A percentile compares a stretch with the other conserved stretches of the same genome.
These are phyloP conservation scores for Entamoeba nuttalli DNA, from an alignment of 208 protist species.

Conservation along the genomic window DNA sequence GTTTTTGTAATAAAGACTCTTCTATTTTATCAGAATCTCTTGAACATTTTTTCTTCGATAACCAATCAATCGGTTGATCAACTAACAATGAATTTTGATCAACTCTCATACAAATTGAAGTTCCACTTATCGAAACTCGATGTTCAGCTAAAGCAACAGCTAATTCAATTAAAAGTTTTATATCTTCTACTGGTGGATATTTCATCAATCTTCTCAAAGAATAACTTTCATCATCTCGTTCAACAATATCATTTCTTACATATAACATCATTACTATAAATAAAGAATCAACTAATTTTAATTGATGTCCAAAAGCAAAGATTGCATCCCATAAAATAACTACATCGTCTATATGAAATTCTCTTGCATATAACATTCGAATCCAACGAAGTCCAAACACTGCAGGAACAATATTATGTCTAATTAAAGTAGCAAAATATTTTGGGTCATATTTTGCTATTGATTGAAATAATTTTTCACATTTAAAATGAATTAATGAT, in stretches of 20 bases:
- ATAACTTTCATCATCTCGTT: neutral
- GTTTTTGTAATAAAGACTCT: too few species aligned
- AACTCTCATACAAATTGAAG: too few species aligned
- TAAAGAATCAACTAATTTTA: neutral
- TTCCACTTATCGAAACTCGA: too few species aligned
- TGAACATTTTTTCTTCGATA: too few species aligned
- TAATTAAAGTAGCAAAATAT: neutral
- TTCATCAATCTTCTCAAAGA: neutral
- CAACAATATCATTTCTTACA: neutral
- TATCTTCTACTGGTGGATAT: neutral
- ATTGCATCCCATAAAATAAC: neutral
- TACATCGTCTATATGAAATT: neutral
- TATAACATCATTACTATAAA: neutral
- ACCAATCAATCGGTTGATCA: too few species aligned
- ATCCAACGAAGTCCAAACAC: neutral
- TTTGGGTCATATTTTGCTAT: neutral
- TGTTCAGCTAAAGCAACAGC: too few species aligned
- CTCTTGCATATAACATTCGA: neutral
- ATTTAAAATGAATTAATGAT: neutral
- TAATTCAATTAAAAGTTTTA: neutral
- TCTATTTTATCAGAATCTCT: too few species aligned
- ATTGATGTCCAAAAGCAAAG: neutral
- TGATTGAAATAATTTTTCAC: neutral
- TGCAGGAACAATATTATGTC: neutral
- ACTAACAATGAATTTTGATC: too few species aligned